Evolutionary conservation across 371 early-diverging fungal species (phyloP), one percentile per base, ranked within the genome.

Genomic region (Circinella umbellata): DNA sequence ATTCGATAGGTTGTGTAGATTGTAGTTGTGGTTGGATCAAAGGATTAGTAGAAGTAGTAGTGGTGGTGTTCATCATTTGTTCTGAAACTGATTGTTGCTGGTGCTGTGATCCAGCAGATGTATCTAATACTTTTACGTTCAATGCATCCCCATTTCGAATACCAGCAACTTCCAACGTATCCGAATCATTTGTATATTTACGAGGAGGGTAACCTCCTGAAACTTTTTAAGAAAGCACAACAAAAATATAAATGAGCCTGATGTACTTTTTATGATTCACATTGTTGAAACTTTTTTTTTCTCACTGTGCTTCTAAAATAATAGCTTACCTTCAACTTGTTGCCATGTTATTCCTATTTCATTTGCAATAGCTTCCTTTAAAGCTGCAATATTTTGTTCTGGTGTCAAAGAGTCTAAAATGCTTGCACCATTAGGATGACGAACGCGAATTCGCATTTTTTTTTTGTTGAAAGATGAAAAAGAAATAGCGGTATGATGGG

Each of bases 171-270:
- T 64, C 13, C 9, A 82, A 42, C 1, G 68, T 68, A 15, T 65
- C 27, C 2, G 61, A 39, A 42, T 73, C 71, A 36, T 78, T 69
- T 0, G 62, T 64, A 18, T 79, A 71, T 13, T 71, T 64, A 38
- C 76, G 76, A 10, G 82, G 82, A 11, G 85, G 85, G 51, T 79
- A 84, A 7, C 82, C 85, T 57, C 79, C 82, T 9, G 79, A 70
- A 35, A 84, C 85, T 84, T 42, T 42, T 42, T 42, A 42, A 42
- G 42, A 9, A 9, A 9, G 1, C 42, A 42, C 11, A 11, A 42
- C 6, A 42, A 42, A 42, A 42, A 3, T 42, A 42, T 42, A 42
- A 27, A 27, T 27, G 0, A 27, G 27, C 27, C 27, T 27, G 2
- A 27, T 27, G 27, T 27, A 27, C 27, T 27, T 2, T 27, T 27